Percentiles rank a stretch among this genome's conserved stretches.
These are phyloP conservation scores for Spathaspora sp. DNA, from an alignment of 805 yeast species.

Conservation along the genomic window DNA sequence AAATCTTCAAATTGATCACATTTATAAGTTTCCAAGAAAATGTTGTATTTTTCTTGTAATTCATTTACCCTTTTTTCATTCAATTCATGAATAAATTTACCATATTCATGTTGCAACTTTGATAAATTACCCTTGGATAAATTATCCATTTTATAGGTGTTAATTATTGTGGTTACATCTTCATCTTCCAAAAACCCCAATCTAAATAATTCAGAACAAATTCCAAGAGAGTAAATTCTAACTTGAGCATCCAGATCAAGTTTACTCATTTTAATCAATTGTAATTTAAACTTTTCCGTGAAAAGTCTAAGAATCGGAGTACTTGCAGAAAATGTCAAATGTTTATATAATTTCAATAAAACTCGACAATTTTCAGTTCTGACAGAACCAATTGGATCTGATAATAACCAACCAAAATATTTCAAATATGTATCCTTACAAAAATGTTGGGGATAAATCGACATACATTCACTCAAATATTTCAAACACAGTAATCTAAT, in stretches of 20 bases:
- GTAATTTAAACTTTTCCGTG: constrained; percentile 65
- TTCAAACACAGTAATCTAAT: constrained; percentile 70
- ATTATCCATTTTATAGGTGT: constrained; percentile 10
- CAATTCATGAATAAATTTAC: constrained; percentile 49
- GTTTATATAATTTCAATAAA: constrained; percentile 46
- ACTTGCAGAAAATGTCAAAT: constrained; percentile 17
- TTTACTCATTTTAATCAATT: constrained; percentile 56
- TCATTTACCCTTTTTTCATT: constrained; percentile 37
- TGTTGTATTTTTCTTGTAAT: constrained; percentile 29
- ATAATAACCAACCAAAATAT: constrained; percentile 79
- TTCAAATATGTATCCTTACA: constrained; percentile 67
- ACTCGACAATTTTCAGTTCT: constrained; percentile 61
- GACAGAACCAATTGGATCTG: constrained; percentile 63
- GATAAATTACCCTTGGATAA: constrained; percentile 11
- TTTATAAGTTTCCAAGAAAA: constrained; percentile 25
- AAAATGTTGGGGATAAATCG: constrained; percentile 65
- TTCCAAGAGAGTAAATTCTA: constrained; percentile 44
- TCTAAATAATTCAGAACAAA: constrained; percentile 53
- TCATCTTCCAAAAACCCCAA: constrained; percentile 62
- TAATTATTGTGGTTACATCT: constrained; percentile 38
- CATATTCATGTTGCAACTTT: constrained; percentile 43
- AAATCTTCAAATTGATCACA: constrained; percentile 20
- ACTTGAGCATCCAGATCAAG: constrained; percentile 48
- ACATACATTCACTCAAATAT: constrained; percentile 68
- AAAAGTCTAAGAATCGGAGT: constrained; percentile 73